Conservation (phyloP, 495 filamentous ascomycete species). For the Podospora anserina region DNA sequence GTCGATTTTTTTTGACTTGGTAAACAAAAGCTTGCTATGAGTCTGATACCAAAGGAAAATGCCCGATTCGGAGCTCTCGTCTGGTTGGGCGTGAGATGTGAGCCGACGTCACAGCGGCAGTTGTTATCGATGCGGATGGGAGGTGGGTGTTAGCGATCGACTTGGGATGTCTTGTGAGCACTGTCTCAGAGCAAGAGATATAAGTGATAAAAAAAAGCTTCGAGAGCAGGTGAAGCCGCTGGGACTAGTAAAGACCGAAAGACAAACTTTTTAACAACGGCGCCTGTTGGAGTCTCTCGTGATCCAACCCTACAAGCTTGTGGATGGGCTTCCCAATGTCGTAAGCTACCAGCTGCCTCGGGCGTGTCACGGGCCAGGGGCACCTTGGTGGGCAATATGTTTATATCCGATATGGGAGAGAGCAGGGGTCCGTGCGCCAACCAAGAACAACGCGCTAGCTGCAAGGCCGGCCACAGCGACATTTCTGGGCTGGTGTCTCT, state of each 20-base stretch:
- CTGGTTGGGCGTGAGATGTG: not conserved
- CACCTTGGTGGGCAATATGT: not conserved
- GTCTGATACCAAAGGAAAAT: not conserved
- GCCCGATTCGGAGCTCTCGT: not conserved
- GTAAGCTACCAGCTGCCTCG: not conserved
- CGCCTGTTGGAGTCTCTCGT: not conserved
- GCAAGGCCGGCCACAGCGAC: not conserved
- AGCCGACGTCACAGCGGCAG: not conserved
- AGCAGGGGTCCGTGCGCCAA: not conserved
- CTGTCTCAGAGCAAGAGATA: not conserved
- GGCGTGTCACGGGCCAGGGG: not conserved
- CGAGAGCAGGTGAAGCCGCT: not conserved
- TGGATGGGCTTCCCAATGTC: not conserved
- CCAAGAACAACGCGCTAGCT: not conserved
- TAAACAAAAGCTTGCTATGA: not conserved
- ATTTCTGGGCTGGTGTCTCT: not conserved
- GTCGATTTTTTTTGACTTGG: not conserved
- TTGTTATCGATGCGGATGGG: not conserved
- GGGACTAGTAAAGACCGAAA: not conserved
- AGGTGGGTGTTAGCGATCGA: not conserved
- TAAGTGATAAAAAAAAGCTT: not conserved
- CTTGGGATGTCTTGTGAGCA: not conserved
- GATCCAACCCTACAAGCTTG: not conserved
- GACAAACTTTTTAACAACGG: not conserved
- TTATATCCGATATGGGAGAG: not conserved